Evolutionary conservation across 2,329 filamentous ascomycete species (phyloP).

Genomic region (Fonsecaea monophora): DNA sequence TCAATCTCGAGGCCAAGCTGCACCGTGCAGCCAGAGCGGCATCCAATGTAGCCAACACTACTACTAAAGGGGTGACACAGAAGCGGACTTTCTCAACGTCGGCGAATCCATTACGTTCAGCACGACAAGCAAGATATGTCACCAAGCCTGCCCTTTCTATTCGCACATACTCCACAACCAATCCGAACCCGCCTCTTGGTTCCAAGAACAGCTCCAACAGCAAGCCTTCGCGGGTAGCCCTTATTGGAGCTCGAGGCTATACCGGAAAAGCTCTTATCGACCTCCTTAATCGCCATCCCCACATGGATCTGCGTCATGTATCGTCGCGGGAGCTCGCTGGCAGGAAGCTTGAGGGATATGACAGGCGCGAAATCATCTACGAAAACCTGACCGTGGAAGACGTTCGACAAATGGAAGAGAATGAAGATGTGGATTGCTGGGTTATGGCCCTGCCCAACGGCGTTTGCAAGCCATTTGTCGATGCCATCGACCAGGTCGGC

Average conservation of each 20-base stretch:
- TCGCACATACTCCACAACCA: constrained; percentile 62
- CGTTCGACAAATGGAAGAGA: constrained; percentile 80
- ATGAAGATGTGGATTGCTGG: constrained; percentile 90
- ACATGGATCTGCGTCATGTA: constrained; percentile 88
- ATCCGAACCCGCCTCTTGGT: constrained; percentile 88
- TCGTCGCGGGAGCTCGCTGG: constrained; percentile 92
- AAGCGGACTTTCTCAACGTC: constrained; percentile 72
- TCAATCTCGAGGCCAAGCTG: constrained; percentile 85
- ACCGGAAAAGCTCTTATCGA: constrained; percentile 90
- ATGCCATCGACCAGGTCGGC: constrained; percentile 78
- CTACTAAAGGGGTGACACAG: constrained; percentile 56
- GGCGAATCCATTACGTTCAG: constrained; percentile 47
- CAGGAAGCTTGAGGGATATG: constrained; percentile 85
- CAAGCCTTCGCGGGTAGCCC: constrained; percentile 77
- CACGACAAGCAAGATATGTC: constrained; percentile 29
- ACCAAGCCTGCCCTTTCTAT: constrained; percentile 44
- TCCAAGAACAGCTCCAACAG: constrained; percentile 86
- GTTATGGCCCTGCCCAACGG: constrained; percentile 97
- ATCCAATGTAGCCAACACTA: constrained; percentile 57
- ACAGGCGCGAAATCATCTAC: constrained; percentile 89
- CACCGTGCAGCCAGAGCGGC: constrained; percentile 77
- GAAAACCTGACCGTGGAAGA: constrained; percentile 89
- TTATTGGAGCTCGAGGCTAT: constrained; percentile 92
- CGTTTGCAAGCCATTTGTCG: constrained; percentile 91
- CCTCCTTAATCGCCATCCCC: constrained; percentile 84